Evolutionary conservation across 73 alveolate species (phyloP).

Genomic region (Paramecium sexaurelia): DNA sequence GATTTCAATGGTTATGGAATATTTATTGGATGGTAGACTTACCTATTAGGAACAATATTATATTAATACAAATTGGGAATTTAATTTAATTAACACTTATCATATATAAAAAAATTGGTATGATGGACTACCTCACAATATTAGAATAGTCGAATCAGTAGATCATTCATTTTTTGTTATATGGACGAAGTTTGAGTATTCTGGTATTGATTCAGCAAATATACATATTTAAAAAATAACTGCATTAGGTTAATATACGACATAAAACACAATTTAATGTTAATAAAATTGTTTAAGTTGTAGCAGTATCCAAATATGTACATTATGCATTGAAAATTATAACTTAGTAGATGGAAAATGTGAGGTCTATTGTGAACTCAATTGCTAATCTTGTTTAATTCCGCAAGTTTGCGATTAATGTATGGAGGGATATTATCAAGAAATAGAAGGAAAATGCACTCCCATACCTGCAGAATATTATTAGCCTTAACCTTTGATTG

Average conservation of each 20-base stretch:
- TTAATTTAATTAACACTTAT: neutral
- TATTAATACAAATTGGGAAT: neutral
- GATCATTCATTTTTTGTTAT: neutral
- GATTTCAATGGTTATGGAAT: neutral
- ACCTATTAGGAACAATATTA: neutral
- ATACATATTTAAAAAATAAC: neutral
- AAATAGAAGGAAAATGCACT: neutral
- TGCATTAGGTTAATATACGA: neutral
- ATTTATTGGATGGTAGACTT: neutral
- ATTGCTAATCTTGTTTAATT: neutral
- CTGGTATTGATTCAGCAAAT: neutral
- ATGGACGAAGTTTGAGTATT: neutral
- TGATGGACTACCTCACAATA: neutral
- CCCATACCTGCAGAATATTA: neutral
- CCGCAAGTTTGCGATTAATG: neutral
- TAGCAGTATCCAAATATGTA: neutral
- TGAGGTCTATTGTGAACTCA: neutral
- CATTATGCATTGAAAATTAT: neutral
- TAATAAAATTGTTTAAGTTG: neutral
- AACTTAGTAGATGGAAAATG: neutral
- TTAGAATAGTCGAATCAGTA: neutral
- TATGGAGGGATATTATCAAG: neutral
- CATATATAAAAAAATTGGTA: neutral
- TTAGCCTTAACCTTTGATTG: neutral
- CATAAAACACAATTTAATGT: neutral